Conservation (phyloP, 345 rosid genomes). For the Citrus reticulata region DNA sequence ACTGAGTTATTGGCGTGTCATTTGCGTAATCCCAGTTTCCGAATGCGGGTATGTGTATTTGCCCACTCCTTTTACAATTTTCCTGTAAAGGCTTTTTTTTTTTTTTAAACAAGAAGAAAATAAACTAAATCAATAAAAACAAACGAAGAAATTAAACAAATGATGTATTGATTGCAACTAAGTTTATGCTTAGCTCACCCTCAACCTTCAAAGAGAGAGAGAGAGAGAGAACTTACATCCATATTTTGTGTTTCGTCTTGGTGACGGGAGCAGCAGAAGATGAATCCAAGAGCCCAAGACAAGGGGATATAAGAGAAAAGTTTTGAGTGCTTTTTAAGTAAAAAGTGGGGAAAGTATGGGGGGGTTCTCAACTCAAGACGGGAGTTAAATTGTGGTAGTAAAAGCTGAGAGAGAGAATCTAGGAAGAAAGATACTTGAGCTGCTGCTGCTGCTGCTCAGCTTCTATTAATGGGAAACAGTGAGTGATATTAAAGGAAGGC, state of each 20-base stretch:
- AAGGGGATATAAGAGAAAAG: too few species aligned
- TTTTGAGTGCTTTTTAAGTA: too few species aligned
- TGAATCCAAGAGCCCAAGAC: neutral
- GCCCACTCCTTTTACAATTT: constrained; percentile 64
- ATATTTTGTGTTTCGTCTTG: neutral
- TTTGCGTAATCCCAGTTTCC: constrained; percentile 90
- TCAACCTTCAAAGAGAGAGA: too few species aligned
- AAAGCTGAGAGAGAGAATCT: constrained; percentile 22
- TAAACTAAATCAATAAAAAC: neutral
- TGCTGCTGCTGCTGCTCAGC: neutral
- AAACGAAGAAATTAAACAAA: neutral
- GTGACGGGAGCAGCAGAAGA: neutral
- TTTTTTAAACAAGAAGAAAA: neutral
- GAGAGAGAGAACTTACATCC: constrained; percentile 12
- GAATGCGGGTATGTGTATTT: constrained; percentile 83
- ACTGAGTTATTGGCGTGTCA: constrained; percentile 88
- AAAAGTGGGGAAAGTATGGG: neutral
- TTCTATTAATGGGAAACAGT: constrained; percentile 14
- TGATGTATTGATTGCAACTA: too few species aligned
- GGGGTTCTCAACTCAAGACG: constrained; percentile 13
- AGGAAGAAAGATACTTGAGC: constrained; percentile 14
- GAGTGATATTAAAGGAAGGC: neutral
- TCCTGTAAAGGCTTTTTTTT: constrained; percentile 13
- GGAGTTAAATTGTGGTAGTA: too few species aligned
- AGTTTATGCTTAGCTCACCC: too few species aligned